A percentile compares a stretch with the other conserved stretches of the same genome.
phyloP scores from a whole-genome alignment of 495 filamentous ascomycete genomes.

The Neurospora tetrasperma region DNA sequence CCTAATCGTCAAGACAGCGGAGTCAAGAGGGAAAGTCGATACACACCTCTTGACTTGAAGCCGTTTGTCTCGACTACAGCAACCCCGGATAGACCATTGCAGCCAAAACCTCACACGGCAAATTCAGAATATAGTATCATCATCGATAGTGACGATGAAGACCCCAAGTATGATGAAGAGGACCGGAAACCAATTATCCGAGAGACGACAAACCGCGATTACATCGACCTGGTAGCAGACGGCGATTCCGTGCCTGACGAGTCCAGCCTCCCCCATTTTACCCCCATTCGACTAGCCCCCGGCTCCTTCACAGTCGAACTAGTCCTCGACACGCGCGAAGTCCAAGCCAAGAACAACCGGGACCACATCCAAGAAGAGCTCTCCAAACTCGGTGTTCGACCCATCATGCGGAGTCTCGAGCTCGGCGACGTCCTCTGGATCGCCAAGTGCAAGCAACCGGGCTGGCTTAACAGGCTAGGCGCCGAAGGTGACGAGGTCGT shows the following conservation, averaged over 20 bases:
- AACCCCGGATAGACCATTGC: background rate
- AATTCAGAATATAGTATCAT: background rate
- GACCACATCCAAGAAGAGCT: conserved; percentile 72
- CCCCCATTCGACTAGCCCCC: conserved; percentile 50
- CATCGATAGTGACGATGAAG: conserved; percentile 2
- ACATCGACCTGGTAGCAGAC: conserved; percentile 31
- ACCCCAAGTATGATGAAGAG: conserved; percentile 7
- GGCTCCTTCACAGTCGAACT: conserved; percentile 63
- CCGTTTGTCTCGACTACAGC: background rate
- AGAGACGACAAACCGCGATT: conserved; percentile 5
- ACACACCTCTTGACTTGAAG: background rate
- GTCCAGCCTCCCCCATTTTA: conserved; percentile 39
- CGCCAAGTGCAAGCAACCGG: conserved; percentile 54
- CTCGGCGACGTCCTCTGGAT: conserved; percentile 78
- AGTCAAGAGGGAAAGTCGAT: background rate
- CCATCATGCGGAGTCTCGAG: conserved; percentile 56
- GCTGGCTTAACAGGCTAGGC: conserved; percentile 38
- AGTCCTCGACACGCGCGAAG: conserved; percentile 67
- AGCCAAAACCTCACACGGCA: background rate
- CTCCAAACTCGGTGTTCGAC: conserved; percentile 50
- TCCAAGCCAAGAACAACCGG: conserved; percentile 64
- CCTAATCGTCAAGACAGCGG: background rate
- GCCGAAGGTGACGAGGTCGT: conserved; percentile 68
- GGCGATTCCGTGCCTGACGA: conserved; percentile 23
- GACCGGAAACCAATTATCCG: background rate